Base-by-base conservation (phyloP, 2,329 filamentous ascomycete genomes). In the Thielaviopsis cerberus region DNA sequence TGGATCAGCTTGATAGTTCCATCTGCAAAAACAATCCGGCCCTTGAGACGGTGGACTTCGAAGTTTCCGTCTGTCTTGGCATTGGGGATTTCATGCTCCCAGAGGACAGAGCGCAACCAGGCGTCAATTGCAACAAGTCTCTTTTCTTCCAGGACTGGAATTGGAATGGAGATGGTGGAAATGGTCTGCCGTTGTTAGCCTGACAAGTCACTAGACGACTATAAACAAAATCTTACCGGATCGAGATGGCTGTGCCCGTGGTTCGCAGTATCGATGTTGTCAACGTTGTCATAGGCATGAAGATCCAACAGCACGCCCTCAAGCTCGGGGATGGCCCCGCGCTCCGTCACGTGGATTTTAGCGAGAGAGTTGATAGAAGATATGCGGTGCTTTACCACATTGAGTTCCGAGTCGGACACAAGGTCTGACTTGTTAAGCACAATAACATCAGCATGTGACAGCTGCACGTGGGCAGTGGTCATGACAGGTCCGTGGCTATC, bases 371-470 rank as follows among this genome's bases (percentile, higher is more conserved):
- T 98, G 69, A 98, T 97, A 4, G 88, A 85, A 57, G 77, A 73
- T 57, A 97, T 82, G 52, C 92, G 79, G 17, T 79, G 75, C 62
- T 76, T 77, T 7, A 96, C 86, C 0, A 67, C 70, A n/a, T 79
- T 70, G 0, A 97, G 76, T 64, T 95, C 82, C 6, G 78, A 72
- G 1, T 77, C 68, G 5, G 77, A 80, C 3, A 97, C 89, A 3
- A 96, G 75, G 67, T 98, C 92, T 2, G 83, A 77, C 69, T 98
- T 98, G 72, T 98, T 98, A 64, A 98, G 80, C 45, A 98, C 81
- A 51, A 98, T 79, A 8, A 97, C 88, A 70, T 98, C 92, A 6
- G 92, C 92, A 66, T 98, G 91, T 1, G 89, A 96, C 61, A 98
- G 94, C 66, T 98, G 92, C 53, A 97, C 78, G 69, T 98, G 92